Percentiles rank a stretch among this genome's conserved stretches.
phyloP scores from a whole-genome alignment of 2,329 filamentous ascomycete genomes.

The Orbilia oligospora region DNA sequence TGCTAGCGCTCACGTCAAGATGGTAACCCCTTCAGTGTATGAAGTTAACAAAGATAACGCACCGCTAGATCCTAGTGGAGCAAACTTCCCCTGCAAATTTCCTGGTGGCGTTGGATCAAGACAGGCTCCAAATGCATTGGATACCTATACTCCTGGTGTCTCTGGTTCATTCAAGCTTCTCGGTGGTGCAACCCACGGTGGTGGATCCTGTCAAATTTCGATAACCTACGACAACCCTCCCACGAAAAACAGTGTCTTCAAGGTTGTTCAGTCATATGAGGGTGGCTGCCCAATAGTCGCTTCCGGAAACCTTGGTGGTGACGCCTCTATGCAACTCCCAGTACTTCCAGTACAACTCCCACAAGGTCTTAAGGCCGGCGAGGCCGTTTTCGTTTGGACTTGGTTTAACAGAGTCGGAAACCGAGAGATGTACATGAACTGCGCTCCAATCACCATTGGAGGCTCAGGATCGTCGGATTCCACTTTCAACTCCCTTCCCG shows the following conservation, averaged over 20 bases:
- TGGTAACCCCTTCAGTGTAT: constrained; percentile 76
- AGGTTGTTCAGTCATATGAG: constrained; percentile 88
- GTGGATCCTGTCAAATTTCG: constrained; percentile 91
- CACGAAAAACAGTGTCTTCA: constrained; percentile 79
- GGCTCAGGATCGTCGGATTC: constrained; percentile 68
- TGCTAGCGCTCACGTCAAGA: constrained; percentile 81
- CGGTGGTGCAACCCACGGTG: constrained; percentile 85
- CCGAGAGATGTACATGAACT: constrained; percentile 99
- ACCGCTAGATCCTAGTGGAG: constrained; percentile 75
- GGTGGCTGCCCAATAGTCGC: constrained; percentile 83
- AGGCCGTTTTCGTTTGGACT: constrained; percentile 88
- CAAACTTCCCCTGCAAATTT: constrained; percentile 87
- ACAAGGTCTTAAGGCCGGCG: constrained; percentile 77
- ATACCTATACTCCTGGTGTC: constrained; percentile 76
- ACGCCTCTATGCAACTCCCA: constrained; percentile 68
- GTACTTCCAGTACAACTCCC: constrained; percentile 77
- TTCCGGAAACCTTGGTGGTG: constrained; percentile 73
- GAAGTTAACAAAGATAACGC: constrained; percentile 72
- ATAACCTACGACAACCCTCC: constrained; percentile 83
- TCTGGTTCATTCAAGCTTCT: constrained; percentile 75
- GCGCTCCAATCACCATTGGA: constrained; percentile 78
- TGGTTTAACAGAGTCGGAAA: constrained; percentile 96
- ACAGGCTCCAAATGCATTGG: constrained; percentile 68
- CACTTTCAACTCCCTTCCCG: constrained; percentile 76
- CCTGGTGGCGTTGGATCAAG: constrained; percentile 66